Conservation (phyloP, 2,329 filamentous ascomycete species). For the Blastomyces silverae region DNA sequence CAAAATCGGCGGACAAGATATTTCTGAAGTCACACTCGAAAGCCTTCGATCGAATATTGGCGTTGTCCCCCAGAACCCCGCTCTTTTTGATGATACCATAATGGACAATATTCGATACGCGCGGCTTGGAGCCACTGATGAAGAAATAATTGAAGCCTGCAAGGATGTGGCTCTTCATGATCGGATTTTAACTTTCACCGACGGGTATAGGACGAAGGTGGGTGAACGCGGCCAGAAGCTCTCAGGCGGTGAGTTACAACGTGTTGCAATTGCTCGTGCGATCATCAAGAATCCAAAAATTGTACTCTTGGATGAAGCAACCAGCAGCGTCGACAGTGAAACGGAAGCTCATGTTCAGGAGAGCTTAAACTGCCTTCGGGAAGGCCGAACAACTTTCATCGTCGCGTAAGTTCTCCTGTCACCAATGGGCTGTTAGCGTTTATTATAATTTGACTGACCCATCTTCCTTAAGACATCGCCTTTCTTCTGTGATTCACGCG, state of each 20-base stretch:
- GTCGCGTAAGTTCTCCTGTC: slow-evolving; percentile 43
- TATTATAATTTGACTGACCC: slow-evolving; percentile 17
- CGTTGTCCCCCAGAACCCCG: slow-evolving; percentile 58
- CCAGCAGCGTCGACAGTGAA: slow-evolving; percentile 45
- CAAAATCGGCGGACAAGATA: slow-evolving; percentile 49
- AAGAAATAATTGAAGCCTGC: slow-evolving; percentile 55
- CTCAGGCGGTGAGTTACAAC: slow-evolving; percentile 48
- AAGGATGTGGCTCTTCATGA: slow-evolving; percentile 58
- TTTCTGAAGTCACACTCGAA: slow-evolving; percentile 53
- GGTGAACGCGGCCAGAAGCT: slow-evolving; percentile 47
- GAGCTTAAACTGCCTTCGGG: slow-evolving; percentile 43
- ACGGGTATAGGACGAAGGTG: slow-evolving; percentile 45
- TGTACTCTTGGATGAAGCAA: slow-evolving; percentile 47
- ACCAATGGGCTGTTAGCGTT: slow-evolving; percentile 29
- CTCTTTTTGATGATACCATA: slow-evolving; percentile 58
- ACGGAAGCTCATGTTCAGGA: slow-evolving; percentile 44
- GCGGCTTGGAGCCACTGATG: slow-evolving; percentile 53
- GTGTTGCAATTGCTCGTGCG: slow-evolving; percentile 44
- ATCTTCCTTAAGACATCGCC: slow-evolving; percentile 47
- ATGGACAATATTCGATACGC: slow-evolving; percentile 61
- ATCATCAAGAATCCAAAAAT: slow-evolving; percentile 42
- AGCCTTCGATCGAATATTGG: slow-evolving; percentile 55
- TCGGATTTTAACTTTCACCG: slow-evolving; percentile 54
- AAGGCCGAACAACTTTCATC: slow-evolving; percentile 47
- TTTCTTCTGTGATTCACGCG: slow-evolving; percentile 63